Evolutionary conservation across 2,329 filamentous ascomycete genomes (phyloP).

Genomic region (Penicillium sp.): DNA sequence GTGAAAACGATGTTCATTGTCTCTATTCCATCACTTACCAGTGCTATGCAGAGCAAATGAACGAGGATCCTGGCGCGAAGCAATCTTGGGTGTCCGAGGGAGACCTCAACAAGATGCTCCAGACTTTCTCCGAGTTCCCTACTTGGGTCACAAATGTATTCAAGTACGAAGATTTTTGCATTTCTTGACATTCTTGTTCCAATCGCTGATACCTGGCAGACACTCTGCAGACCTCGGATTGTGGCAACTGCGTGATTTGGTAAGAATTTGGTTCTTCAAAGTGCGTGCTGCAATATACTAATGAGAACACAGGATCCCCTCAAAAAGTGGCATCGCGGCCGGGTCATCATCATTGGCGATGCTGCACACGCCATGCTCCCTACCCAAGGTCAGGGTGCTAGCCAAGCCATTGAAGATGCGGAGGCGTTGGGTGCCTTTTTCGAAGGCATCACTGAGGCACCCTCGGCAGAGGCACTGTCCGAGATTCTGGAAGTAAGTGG

Average conservation of each 20-base stretch:
- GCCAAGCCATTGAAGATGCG: constrained; percentile 54
- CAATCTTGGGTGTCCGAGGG: constrained; percentile 49
- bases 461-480: neutral
- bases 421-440: constrained; percentile 35
- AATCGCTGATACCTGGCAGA: constrained; percentile 30
- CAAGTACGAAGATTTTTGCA: constrained; percentile 2
- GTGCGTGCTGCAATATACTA: constrained; percentile 28
- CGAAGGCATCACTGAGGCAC: constrained; percentile 10
- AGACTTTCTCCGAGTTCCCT: constrained; percentile 49
- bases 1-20: neutral
- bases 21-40: neutral
- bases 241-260: constrained; percentile 53
- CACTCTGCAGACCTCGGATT: constrained; percentile 38
- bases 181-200: constrained; percentile 37
- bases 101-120: constrained; percentile 38
- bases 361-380: constrained; percentile 26
- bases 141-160: constrained; percentile 37
- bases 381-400: constrained; percentile 33
- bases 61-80: constrained; percentile 39
- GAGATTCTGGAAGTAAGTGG: constrained; percentile 12
- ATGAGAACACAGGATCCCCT: constrained; percentile 41
- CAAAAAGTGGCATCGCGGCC: constrained; percentile 38
- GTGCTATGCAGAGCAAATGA: constrained; percentile 35
- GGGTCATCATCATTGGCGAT: constrained; percentile 23
- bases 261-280: neutral